phyloP scores from a whole-genome alignment of 2,329 filamentous ascomycete species.

The Beauveria australis region DNA sequence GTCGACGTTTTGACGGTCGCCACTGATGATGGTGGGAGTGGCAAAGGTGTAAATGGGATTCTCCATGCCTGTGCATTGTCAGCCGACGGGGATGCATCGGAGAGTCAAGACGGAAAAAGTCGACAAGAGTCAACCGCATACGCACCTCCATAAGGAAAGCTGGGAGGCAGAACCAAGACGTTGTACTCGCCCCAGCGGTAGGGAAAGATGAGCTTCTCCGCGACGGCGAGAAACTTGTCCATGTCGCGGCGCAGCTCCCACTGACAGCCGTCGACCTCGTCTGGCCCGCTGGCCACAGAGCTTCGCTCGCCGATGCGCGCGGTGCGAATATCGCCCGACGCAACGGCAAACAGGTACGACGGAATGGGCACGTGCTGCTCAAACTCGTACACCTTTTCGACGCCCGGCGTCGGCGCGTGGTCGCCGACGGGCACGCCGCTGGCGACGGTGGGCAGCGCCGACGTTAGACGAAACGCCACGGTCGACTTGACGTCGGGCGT shows the following conservation, averaged over 20 bases:
- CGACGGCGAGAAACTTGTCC: constrained; percentile 82
- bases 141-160: constrained; percentile 77
- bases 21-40: constrained; percentile 88
- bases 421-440: constrained; percentile 60
- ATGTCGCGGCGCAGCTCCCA: constrained; percentile 90
- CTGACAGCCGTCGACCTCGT: constrained; percentile 74
- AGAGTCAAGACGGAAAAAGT: neutral
- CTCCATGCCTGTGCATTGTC: constrained; percentile 56
- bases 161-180: constrained; percentile 79
- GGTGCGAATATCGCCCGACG: constrained; percentile 73
- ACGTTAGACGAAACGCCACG: constrained; percentile 80
- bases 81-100: neutral
- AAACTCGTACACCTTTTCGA: constrained; percentile 68
- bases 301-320: constrained; percentile 83
- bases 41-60: constrained; percentile 94
- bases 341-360: constrained; percentile 89
- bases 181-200: constrained; percentile 97
- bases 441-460: constrained; percentile 81
- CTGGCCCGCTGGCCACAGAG: constrained; percentile 77
- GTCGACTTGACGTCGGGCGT: constrained; percentile 97
- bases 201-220: constrained; percentile 73
- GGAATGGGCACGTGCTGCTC: constrained; percentile 89
- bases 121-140: constrained; percentile 8
- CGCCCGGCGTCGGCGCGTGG: constrained; percentile 34
- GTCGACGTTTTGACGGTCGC: constrained; percentile 84